phyloP scores from a whole-genome alignment of 371 early-diverging fungal species.

The Dichotomocladium elegans region DNA sequence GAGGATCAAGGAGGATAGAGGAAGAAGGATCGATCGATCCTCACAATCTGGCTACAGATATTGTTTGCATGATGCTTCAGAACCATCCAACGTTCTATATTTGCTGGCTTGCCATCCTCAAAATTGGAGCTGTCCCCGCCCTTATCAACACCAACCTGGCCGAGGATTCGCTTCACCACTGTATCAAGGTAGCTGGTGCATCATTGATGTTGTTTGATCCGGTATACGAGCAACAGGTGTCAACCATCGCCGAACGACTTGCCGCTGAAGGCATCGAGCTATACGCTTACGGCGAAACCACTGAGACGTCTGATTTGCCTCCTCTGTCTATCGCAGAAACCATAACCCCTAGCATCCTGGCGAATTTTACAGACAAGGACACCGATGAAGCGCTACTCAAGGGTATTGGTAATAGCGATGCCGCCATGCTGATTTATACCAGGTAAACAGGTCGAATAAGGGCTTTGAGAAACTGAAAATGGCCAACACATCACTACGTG shows the following conservation, averaged over 20 bases:
- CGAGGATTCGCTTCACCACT: slow-evolving; percentile 21
- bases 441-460: slow-evolving; percentile 15
- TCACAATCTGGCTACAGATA: slow-evolving; percentile 11
- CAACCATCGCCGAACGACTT: slow-evolving; percentile 10
- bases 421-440: slow-evolving; percentile 48
- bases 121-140: slow-evolving; percentile 29
- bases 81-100: slow-evolving; percentile 28
- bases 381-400: slow-evolving; percentile 24
- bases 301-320: slow-evolving; percentile 17
- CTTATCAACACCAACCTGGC: slow-evolving; percentile 29
- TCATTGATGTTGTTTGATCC: slow-evolving; percentile 26
- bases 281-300: slow-evolving; percentile 26
- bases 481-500: background rate
- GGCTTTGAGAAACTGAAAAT: background rate
- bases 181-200: slow-evolving; percentile 22
- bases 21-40: background rate
- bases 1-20: background rate
- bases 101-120: slow-evolving; percentile 18
- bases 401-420: slow-evolving; percentile 20
- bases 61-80: slow-evolving; percentile 30
- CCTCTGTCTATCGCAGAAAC: slow-evolving; percentile 20
- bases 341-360: slow-evolving; percentile 23
- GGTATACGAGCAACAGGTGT: slow-evolving; percentile 9
- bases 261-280: slow-evolving; percentile 5
- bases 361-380: slow-evolving; percentile 21